phyloP scores from a whole-genome alignment of 345 rosid genomes.

The Brassica rapa region DNA sequence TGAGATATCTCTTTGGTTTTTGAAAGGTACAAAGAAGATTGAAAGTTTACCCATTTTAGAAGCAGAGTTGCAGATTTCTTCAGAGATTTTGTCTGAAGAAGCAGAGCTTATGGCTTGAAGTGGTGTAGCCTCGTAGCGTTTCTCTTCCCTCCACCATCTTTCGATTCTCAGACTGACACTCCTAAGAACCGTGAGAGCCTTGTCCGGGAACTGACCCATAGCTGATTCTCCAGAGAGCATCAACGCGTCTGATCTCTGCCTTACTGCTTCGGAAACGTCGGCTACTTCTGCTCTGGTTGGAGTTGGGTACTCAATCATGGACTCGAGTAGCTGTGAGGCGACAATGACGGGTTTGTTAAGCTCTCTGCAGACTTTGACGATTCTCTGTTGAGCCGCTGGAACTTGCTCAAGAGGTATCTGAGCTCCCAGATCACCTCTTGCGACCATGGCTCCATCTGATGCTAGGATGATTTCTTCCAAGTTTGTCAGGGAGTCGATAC shows the following conservation, averaged over 20 bases:
- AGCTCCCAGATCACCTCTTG: conserved; percentile 98
- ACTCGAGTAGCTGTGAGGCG: conserved; percentile 94
- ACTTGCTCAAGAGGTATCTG: conserved; percentile 97
- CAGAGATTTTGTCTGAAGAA: conserved; percentile 78
- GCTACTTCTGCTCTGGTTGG: conserved; percentile 99
- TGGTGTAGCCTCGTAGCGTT: conserved; percentile 73
- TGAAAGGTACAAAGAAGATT: not conserved
- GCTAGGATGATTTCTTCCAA: conserved; percentile 86
- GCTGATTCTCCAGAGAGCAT: conserved; percentile 99
- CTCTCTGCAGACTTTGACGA: conserved; percentile 84
- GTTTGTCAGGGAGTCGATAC: conserved; percentile 84
- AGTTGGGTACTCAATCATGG: conserved; percentile 99
- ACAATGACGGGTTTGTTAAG: conserved; percentile 95
- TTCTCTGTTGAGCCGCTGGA: conserved; percentile 88
- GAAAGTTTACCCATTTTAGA: conserved; percentile 86
- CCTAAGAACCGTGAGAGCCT: conserved; percentile 88
- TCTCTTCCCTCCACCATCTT: conserved; percentile 99
- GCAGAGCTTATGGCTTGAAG: conserved; percentile 71
- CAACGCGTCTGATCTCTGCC: conserved; percentile 95
- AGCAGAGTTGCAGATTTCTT: conserved; percentile 96
- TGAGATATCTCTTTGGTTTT: conserved; percentile 5
- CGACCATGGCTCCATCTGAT: conserved; percentile 99
- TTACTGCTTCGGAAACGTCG: conserved; percentile 96
- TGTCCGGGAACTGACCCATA: conserved; percentile 98
- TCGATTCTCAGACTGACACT: conserved; percentile 94